A percentile compares a stretch with the other conserved stretches of the same genome.
phyloP scores from a whole-genome alignment of 2,329 filamentous ascomycete genomes.

The Claviceps sorghi region DNA sequence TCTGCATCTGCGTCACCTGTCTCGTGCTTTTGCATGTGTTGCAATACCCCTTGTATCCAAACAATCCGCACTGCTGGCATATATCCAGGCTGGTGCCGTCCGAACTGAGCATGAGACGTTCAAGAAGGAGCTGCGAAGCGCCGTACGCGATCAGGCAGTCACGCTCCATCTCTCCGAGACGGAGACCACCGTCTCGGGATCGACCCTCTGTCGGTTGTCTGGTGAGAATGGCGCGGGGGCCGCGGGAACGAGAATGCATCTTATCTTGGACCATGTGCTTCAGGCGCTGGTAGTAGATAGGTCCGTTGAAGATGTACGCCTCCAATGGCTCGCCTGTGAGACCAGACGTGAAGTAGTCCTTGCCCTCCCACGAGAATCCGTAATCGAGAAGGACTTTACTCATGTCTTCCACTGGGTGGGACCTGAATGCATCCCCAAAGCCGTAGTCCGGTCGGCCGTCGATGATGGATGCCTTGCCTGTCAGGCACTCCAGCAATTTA shows the following conservation, averaged over 20 bases:
- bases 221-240: conserved; percentile 81
- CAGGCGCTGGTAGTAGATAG: conserved; percentile 97
- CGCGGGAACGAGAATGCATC: conserved; percentile 90
- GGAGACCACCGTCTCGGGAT: conserved; percentile 78
- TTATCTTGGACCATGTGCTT: conserved; percentile 99
- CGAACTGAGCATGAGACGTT: conserved; percentile 86
- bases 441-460: conserved; percentile 80
- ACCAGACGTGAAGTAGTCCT: conserved; percentile 89
- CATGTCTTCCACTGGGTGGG: conserved; percentile 79
- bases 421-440: conserved; percentile 62
- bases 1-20: conserved; percentile 80
- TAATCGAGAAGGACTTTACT: conserved; percentile 68
- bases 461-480: conserved; percentile 84
- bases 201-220: conserved; percentile 93
- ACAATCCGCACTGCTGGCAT: conserved; percentile 84
- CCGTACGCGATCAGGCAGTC: conserved; percentile 97
- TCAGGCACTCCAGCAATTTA: conserved; percentile 88
- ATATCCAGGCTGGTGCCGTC: conserved; percentile 87
- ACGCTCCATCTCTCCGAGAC: conserved; percentile 96
- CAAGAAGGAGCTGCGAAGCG: conserved; percentile 78
- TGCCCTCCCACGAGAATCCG: conserved; percentile 93
- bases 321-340: conserved; percentile 90
- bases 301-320: conserved; percentile 95
- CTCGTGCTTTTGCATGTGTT: conserved; percentile 78
- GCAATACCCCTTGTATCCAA: conserved; percentile 91